Conservation (phyloP, 257 asterid species). For the Fraxinus quadrangulata region DNA sequence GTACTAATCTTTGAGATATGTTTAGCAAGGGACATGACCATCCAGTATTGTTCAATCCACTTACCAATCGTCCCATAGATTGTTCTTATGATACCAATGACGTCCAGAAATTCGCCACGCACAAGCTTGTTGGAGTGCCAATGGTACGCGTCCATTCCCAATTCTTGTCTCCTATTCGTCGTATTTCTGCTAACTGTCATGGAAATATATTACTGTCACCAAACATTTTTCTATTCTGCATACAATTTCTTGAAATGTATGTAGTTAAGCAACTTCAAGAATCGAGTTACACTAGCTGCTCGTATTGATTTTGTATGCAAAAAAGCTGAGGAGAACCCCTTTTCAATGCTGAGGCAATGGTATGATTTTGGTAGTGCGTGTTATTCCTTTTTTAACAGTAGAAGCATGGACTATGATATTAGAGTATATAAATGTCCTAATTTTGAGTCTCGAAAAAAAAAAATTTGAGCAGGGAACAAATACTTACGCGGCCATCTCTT, state of each 20-base stretch:
- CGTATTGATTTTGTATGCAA: neutral
- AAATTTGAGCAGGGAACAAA: neutral
- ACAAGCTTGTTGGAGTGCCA: slow-evolving; percentile 79
- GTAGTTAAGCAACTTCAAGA: neutral
- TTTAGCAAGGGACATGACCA: neutral
- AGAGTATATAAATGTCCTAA: neutral
- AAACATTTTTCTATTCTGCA: neutral
- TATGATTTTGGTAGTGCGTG: too few relatives aligned
- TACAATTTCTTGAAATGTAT: neutral
- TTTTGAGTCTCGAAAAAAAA: neutral
- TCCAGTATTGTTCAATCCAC: neutral
- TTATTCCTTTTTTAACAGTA: too few relatives aligned
- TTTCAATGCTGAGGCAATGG: neutral
- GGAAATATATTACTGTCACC: neutral
- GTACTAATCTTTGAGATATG: neutral
- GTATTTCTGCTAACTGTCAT: slow-evolving; percentile 78
- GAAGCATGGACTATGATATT: too few relatives aligned
- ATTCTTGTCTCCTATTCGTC: slow-evolving; percentile 39
- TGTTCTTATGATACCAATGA: slow-evolving; percentile 47
- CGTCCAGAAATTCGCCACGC: slow-evolving; percentile 61
- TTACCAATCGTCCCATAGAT: neutral
- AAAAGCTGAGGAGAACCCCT: neutral
- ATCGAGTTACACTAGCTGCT: neutral
- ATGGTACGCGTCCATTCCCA: slow-evolving; percentile 85
- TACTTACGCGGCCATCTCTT: slow-evolving; percentile 82